Base-by-base conservation (phyloP, 331 rosid genomes). In the Saraca asoca region DNA sequence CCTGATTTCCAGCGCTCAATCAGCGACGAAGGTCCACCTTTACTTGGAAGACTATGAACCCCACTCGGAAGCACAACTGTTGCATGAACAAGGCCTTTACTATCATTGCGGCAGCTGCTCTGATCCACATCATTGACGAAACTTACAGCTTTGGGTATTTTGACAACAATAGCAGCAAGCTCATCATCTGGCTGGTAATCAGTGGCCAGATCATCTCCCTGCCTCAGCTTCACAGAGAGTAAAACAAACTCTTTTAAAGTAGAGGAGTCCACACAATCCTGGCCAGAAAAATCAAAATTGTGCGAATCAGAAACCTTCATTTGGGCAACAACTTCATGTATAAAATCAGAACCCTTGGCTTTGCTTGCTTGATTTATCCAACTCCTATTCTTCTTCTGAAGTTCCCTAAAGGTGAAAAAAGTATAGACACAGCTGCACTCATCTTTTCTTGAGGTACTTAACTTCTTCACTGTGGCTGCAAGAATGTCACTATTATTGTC, bases 1-100 rank as follows among this genome's bases (percentile, higher is more conserved):
- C 99, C 97, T 2, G 96, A 74, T 71, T 59, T 88, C 99, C 99
- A 94, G 35, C 99, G 96, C 81, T 90, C 92, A 64, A 94, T 81
- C 70, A 94, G 69, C 2, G 99, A 90, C 9, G 99, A 90, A 37
- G 99, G 99, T 71, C 99, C 99, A 35, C 97, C 96, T 45, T 86
- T 85, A 68, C 92, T 85, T 6, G 97, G 99, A 71, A 86, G 84
- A 84, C 92, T 88, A 72, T 94, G 99, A 72, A 71, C 76, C 49
- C 92, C 99, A 67, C 92, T 77, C 53, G 99, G 99, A 59, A 94
- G 96, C 71, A 94, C 78, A 69, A 83, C 99, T 18, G 95, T 88
- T 51, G 86, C 69, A 59, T 74, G 81, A 51, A 63, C 70, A 49
- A 24, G 63, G 57, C 78, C 80, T 70, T 72, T 72, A 61, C 51